phyloP scores from a whole-genome alignment of 2,329 filamentous ascomycete genomes.

The Penicillium sclerotiorum region DNA sequence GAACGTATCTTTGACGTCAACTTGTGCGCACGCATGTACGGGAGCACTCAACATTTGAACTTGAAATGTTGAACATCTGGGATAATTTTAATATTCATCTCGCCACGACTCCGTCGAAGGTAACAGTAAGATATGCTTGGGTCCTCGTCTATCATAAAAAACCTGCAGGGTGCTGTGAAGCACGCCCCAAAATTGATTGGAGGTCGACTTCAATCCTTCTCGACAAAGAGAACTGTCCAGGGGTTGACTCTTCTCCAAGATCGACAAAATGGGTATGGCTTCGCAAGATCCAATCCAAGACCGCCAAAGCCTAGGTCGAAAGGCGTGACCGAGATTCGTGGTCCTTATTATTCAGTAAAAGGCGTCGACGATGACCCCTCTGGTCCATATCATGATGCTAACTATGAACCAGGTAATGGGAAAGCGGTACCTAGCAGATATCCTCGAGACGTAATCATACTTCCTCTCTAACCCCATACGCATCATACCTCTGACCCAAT shows the following conservation, averaged over 20 bases:
- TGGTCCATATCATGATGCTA: background rate
- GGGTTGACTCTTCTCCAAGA: slow-evolving; percentile 50
- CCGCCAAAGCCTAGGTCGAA: slow-evolving; percentile 53
- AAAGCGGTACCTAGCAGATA: slow-evolving; percentile 55
- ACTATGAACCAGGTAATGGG: slow-evolving; percentile 48
- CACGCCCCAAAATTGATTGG: slow-evolving; percentile 11
- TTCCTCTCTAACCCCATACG: background rate
- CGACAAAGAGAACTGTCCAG: slow-evolving; percentile 20
- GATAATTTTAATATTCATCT: too few species aligned
- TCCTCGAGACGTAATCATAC: slow-evolving; percentile 52
- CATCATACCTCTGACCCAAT: background rate
- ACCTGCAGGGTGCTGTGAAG: slow-evolving; percentile 8
- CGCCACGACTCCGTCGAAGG: too few species aligned
- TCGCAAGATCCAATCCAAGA: slow-evolving; percentile 53
- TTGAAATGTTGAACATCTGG: too few species aligned
- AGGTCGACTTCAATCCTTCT: slow-evolving; percentile 18
- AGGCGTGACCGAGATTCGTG: slow-evolving; percentile 59
- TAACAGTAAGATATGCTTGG: background rate
- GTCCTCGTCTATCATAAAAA: background rate
- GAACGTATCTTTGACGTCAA: too few species aligned
- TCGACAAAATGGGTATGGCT: slow-evolving; percentile 53
- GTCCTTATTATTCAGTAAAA: slow-evolving; percentile 56
- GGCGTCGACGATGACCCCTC: background rate
- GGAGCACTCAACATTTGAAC: too few species aligned
- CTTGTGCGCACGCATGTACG: too few species aligned